Conservation (phyloP, 768 basidiomycete species). For the Boletus rubropictus region DNA sequence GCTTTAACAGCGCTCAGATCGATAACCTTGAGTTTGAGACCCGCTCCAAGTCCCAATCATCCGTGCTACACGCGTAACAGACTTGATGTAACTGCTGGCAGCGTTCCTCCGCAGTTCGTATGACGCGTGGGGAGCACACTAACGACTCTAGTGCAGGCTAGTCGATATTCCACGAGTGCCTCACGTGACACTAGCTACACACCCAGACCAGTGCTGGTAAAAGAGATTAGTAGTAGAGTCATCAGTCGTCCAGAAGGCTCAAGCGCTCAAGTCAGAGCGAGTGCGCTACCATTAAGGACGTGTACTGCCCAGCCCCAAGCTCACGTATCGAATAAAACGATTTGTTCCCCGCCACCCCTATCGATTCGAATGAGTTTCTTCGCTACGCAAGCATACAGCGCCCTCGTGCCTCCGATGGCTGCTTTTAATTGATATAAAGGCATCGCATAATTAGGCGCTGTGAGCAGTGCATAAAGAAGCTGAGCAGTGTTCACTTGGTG, state of each 20-base stretch:
- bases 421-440: constrained; percentile 60
- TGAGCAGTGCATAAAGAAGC: constrained; percentile 55
- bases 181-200: neutral
- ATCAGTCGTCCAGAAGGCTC: neutral
- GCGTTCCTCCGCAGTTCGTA: neutral
- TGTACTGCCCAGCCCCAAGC: neutral
- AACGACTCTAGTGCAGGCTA: too few species aligned
- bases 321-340: constrained; percentile 60
- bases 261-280: neutral
- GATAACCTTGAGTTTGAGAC: neutral
- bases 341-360: constrained; percentile 66
- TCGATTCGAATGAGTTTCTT: constrained; percentile 76
- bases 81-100: too few species aligned
- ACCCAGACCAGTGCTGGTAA: too few species aligned
- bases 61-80: too few species aligned
- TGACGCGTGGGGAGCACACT: neutral
- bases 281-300: neutral
- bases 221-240: neutral
- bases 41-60: neutral
- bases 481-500: constrained; percentile 72
- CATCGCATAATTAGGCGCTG: constrained; percentile 49
- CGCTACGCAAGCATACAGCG: constrained; percentile 75
- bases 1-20: neutral
- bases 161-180: neutral
- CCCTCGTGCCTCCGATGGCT: constrained; percentile 51